Conservation (phyloP, 169 alveolate genomes). For the Plasmodium gaboni region DNA sequence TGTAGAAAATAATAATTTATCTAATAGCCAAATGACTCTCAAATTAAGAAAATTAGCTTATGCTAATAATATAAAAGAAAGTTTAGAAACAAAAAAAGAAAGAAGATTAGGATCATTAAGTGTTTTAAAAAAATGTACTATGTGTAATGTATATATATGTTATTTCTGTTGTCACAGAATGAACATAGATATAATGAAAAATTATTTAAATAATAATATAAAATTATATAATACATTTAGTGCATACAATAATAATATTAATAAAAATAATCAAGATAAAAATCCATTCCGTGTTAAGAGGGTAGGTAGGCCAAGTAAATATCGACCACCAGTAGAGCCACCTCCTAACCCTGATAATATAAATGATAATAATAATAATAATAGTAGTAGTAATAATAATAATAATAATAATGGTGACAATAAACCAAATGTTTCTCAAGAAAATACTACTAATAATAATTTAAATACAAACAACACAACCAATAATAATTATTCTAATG, state of each 20-base stretch:
- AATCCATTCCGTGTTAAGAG: slow-evolving; percentile 7
- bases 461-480: too few species aligned
- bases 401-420: not conserved
- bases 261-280: not conserved
- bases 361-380: not conserved
- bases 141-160: slow-evolving; percentile 69
- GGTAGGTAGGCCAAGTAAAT: slow-evolving; percentile 14
- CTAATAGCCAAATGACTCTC: not conserved
- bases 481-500: too few species aligned
- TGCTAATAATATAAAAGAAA: slow-evolving; percentile 19
- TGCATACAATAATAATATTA: not conserved
- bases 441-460: too few species aligned
- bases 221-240: not conserved
- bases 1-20: not conserved
- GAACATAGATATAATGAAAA: slow-evolving; percentile 62
- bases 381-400: not conserved
- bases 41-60: slow-evolving; percentile 5
- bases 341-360: not conserved
- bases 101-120: slow-evolving; percentile 72
- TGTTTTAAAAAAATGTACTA: slow-evolving; percentile 52
- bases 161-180: slow-evolving; percentile 72
- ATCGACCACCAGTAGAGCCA: not conserved
- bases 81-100: slow-evolving; percentile 54
- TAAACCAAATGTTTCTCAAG: not conserved
- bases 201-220: slow-evolving; percentile 25